Conservation (phyloP, 768 basidiomycete genomes). For the Phanerochaete sordida region DNA sequence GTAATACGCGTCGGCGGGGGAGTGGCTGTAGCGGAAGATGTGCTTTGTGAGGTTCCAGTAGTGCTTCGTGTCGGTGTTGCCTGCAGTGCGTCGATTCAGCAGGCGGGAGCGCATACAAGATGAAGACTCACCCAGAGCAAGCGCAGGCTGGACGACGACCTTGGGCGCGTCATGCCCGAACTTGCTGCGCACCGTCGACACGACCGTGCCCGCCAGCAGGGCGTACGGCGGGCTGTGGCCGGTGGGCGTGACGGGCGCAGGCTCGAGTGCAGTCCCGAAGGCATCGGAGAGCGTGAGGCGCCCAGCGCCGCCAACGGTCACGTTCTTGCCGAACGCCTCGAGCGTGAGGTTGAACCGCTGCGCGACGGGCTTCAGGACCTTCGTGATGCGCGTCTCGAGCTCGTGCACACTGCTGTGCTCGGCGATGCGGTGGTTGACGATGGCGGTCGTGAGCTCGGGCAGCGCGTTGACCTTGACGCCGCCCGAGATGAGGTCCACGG, state of each 20-base stretch:
- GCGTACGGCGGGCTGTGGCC: constrained; percentile 24
- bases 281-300: constrained; percentile 46
- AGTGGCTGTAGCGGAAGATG: constrained; percentile 63
- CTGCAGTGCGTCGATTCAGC: neutral
- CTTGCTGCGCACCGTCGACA: constrained; percentile 36
- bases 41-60: constrained; percentile 47
- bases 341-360: constrained; percentile 54
- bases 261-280: constrained; percentile 47
- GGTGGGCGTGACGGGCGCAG: constrained; percentile 55
- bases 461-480: constrained; percentile 56
- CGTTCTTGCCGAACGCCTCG: constrained; percentile 47
- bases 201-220: constrained; percentile 33
- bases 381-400: constrained; percentile 23
- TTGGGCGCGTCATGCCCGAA: neutral
- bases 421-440: constrained; percentile 72
- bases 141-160: constrained; percentile 6
- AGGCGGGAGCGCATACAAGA: neutral
- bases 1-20: constrained; percentile 13
- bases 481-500: constrained; percentile 55
- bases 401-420: constrained; percentile 19
- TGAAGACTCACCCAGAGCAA: neutral
- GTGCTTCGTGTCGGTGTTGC: constrained; percentile 35
- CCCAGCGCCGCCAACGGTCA: constrained; percentile 30
- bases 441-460: constrained; percentile 66
- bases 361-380: constrained; percentile 43